These are phyloP conservation scores for Hypericum perforatum DNA, from an alignment of 345 rosid genomes.

Conservation along the genomic window DNA sequence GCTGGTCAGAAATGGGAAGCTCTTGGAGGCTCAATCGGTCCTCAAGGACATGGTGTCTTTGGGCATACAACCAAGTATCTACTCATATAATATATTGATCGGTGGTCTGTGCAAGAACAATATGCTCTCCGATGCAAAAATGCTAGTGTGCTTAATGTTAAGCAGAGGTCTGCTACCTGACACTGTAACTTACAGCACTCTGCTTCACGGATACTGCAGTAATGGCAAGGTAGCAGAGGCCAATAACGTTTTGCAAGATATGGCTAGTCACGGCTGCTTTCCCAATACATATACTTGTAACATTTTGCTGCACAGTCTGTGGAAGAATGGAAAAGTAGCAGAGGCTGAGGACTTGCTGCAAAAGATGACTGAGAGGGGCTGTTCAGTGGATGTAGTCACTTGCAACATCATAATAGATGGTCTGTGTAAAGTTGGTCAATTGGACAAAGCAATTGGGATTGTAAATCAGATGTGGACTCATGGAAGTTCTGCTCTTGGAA, in stretches of 20 bases:
- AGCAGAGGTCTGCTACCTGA: conserved; percentile 56
- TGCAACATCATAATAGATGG: conserved; percentile 85
- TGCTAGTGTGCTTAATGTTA: conserved; percentile 46
- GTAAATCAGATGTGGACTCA: conserved; percentile 67
- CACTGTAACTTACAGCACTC: conserved; percentile 61
- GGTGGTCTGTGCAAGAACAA: conserved; percentile 79
- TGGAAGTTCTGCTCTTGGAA: conserved; percentile 90
- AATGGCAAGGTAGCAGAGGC: conserved; percentile 52
- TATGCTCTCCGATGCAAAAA: conserved; percentile 71
- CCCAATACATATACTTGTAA: conserved; percentile 76
- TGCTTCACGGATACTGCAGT: conserved; percentile 68
- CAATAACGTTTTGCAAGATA: conserved; percentile 54
- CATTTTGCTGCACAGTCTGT: conserved; percentile 75
- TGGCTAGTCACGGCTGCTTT: conserved; percentile 52
- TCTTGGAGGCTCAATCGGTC: conserved; percentile 59
- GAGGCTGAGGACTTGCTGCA: conserved; percentile 83
- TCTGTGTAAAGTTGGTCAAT: conserved; percentile 60
- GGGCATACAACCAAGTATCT: conserved; percentile 54
- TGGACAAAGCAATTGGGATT: conserved; percentile 85
- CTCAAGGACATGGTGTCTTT: conserved; percentile 54
- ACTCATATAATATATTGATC: conserved; percentile 66
- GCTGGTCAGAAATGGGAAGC: conserved; percentile 51
- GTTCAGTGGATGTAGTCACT: conserved; percentile 69
- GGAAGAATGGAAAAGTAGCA: conserved; percentile 51
- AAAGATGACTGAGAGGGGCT: conserved; percentile 80